Conservation (phyloP, 1,284 basidiomycete genomes). For the Ustilago xerochloae region DNA sequence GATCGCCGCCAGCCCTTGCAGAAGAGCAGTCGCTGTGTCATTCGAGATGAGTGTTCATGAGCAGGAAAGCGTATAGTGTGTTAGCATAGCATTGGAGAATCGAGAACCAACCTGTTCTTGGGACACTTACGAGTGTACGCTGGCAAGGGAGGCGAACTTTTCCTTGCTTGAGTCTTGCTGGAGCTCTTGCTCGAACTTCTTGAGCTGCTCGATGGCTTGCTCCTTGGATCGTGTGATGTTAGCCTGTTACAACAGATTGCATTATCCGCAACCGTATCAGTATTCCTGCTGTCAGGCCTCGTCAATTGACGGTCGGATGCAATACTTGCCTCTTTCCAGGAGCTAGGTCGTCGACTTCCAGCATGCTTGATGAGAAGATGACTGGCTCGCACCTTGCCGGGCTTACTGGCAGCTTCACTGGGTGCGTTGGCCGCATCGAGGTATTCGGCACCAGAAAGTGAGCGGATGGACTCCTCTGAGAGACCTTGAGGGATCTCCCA, state of each 20-base stretch:
- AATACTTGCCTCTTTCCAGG: constrained; percentile 62
- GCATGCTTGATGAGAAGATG: constrained; percentile 94
- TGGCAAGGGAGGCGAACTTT: constrained; percentile 61
- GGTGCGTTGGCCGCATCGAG: constrained; percentile 51
- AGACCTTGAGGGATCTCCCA: constrained; percentile 85
- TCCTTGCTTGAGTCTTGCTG: constrained; percentile 52
- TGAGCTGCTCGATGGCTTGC: constrained; percentile 84
- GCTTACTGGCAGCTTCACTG: constrained; percentile 47
- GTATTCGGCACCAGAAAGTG: constrained; percentile 62
- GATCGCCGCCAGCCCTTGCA: constrained; percentile 62
- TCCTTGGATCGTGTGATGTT: constrained; percentile 89
- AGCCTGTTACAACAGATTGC: constrained; percentile 69
- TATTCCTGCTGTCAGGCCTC: too few relatives aligned
- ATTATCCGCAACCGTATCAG: background rate
- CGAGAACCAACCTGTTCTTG: background rate
- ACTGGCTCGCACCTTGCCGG: constrained; percentile 84
- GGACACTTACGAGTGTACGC: constrained; percentile 51
- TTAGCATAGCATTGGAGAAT: background rate
- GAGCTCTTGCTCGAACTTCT: constrained; percentile 50
- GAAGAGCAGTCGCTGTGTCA: constrained; percentile 65
- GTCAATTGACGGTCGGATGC: background rate
- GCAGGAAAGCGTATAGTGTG: background rate
- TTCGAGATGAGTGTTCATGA: background rate
- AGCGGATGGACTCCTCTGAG: constrained; percentile 66
- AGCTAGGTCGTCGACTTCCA: constrained; percentile 83